Evolutionary conservation across 345 rosid species (phyloP), one percentile per base, ranked within the genome.

Genomic region (Adansonia digitata): DNA sequence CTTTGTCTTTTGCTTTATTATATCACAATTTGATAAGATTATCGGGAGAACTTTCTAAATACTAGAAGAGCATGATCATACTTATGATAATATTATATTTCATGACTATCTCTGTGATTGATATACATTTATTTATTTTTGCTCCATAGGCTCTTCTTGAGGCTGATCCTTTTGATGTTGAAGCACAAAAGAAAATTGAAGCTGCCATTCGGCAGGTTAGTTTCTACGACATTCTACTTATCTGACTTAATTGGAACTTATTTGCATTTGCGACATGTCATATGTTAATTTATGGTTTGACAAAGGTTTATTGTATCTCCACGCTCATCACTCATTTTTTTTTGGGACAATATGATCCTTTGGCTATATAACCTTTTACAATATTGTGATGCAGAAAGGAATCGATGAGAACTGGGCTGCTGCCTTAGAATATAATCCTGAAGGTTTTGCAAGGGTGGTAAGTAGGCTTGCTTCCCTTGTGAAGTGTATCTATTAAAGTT

Each of bases 391-490:
- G 81, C 93, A 95, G 99, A 93, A 91, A 90, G 99, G 98, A 76
- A 95, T 95, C 75, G 99, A 95, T 85, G 99, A 95, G 84, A 95
- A 95, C 71, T 90, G 98, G 99, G 99, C 88, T 82, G 99, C 99
- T 81, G 98, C 99, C 71, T 84, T 95, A 82, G 99, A 95, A 80
- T 59, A 95, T 83, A 91, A 95, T 74, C 99, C 98, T 63, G 99
- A 95, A 85, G 97, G 88, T 82, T 95, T 95, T 86, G 99, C 98
- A 56, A 85, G 98, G 82, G 99, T 95, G 96, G 99, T 95, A 90
- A 56, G 94, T 84, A 73, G 73, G 71, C 81, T 82, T 13, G 34
- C 65, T 49, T 64, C 74, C 67, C 62, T 77, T 55, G 7, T 60
- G 53, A 18, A 15, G 6, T 72, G 48, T 22, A 9, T 71, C 46